Percentiles rank a stretch among this genome's conserved stretches.
Conservation (phyloP, 306 rosid genomes). For the Dalbergia cochinchinensis region DNA sequence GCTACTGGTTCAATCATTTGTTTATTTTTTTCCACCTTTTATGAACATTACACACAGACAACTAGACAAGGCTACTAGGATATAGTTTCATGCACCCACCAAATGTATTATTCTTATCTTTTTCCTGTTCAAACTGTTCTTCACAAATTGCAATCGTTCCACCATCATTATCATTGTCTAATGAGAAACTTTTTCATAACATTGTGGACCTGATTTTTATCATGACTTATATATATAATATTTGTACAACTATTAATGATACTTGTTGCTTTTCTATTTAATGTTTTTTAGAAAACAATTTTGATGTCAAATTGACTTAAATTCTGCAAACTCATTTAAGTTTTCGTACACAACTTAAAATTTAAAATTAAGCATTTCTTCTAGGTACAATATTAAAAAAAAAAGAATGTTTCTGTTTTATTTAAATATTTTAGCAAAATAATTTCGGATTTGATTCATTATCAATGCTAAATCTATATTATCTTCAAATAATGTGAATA, state of each 20-base stretch:
- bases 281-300: too few relatives aligned
- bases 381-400: too few relatives aligned
- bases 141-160: not conserved
- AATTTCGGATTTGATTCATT: too few relatives aligned
- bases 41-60: not conserved
- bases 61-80: constrained; percentile 12
- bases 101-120: constrained; percentile 20
- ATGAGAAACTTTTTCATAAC: not conserved
- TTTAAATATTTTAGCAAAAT: too few relatives aligned
- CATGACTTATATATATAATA: not conserved
- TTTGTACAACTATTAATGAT: not conserved
- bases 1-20: not conserved
- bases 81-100: constrained; percentile 30
- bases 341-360: too few relatives aligned
- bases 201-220: not conserved
- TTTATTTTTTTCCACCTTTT: not conserved
- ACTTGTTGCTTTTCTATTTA: too few relatives aligned
- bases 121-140: constrained; percentile 13
- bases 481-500: too few relatives aligned
- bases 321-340: not conserved
- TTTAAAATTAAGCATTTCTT: too few relatives aligned
- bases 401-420: too few relatives aligned
- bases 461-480: too few relatives aligned
- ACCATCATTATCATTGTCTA: constrained; percentile 21
- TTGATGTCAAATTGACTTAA: not conserved